These are phyloP conservation scores for Luzula sylvatica DNA, from an alignment of 176 grass and related monocot genomes.

Conservation along the genomic window DNA sequence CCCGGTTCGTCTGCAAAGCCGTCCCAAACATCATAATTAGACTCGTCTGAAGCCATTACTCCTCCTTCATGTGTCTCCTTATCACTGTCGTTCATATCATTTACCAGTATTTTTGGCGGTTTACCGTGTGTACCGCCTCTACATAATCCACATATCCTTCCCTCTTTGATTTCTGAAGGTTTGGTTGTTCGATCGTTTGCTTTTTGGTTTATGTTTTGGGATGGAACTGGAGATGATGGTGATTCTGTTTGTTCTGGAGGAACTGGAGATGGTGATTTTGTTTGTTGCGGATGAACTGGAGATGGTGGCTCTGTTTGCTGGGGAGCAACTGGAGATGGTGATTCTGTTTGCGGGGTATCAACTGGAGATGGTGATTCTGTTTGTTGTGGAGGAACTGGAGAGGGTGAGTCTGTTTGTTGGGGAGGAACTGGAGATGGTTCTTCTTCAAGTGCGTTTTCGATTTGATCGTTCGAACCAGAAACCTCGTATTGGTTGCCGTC, in stretches of 20 bases:
- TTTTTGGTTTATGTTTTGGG: conserved; percentile 14
- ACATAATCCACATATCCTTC: conserved; percentile 76
- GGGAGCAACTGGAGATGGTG: no score
- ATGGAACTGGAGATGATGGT: no score
- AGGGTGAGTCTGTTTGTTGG: conserved; percentile 28
- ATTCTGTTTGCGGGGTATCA: conserved; percentile 23
- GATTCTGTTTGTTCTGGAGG: conserved; percentile 23
- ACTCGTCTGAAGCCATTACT: conserved; percentile 75
- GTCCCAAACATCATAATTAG: conserved; percentile 88
- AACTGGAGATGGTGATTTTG: conserved; percentile 19
- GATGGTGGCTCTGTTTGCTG: conserved; percentile 34
- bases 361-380: conserved; percentile 20
- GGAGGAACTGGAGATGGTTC: conserved; percentile 19
- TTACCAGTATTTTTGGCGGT: conserved; percentile 62
- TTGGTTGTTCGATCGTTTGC: conserved; percentile 30
- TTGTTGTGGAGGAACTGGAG: conserved; percentile 15
- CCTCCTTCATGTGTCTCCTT: conserved; percentile 86
- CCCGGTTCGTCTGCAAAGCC: conserved; percentile 86
- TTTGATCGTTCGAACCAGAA: conserved; percentile 7
- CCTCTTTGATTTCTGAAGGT: conserved; percentile 47
- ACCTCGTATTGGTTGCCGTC: conserved; percentile 3
- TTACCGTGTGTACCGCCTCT: conserved; percentile 83
- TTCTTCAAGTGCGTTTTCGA: conserved; percentile 15
- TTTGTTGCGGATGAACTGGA: conserved; percentile 13
- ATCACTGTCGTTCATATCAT: conserved; percentile 71